Conservation (phyloP, 257 asterid species). For the Cordia subcordata region DNA sequence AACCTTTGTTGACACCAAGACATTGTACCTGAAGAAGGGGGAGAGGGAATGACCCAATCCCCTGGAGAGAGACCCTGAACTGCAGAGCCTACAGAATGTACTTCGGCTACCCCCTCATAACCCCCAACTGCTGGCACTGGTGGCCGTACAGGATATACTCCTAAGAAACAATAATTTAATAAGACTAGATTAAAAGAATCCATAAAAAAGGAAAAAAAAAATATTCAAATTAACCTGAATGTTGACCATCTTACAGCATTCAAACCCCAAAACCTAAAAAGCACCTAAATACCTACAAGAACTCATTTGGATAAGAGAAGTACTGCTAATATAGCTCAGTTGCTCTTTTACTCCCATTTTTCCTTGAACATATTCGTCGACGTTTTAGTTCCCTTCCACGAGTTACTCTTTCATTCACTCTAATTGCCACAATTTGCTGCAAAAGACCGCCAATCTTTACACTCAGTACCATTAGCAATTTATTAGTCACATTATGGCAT, state of each 20-base stretch:
- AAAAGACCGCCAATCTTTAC: no score
- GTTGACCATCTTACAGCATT: not conserved
- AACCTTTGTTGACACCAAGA: not conserved
- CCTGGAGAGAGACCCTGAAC: slow-evolving; percentile 64
- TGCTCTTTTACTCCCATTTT: not conserved
- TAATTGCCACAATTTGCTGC: no score
- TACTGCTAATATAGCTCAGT: no score
- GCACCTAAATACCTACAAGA: no score
- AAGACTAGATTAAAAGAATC: not conserved
- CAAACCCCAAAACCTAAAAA: not conserved
- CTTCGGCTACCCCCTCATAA: slow-evolving; percentile 97
- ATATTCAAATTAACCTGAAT: not conserved
- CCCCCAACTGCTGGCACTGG: slow-evolving; percentile 93
- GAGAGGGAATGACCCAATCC: slow-evolving; percentile 93
- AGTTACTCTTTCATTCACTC: no score
- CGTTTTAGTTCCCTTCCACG: no score
- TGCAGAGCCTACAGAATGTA: slow-evolving; percentile 68
- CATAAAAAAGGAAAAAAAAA: no score
- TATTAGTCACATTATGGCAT: no score
- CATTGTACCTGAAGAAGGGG: slow-evolving; percentile 75
- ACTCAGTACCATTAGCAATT: no score
- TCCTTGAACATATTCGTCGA: no score
- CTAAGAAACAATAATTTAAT: slow-evolving; percentile 25
- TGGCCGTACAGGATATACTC: slow-evolving; percentile 96
- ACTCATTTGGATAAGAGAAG: no score